A percentile compares a stretch with the other conserved stretches of the same genome.
Conservation (phyloP, 129 eudicot genomes). For the Chrysanthemum makinoi region DNA sequence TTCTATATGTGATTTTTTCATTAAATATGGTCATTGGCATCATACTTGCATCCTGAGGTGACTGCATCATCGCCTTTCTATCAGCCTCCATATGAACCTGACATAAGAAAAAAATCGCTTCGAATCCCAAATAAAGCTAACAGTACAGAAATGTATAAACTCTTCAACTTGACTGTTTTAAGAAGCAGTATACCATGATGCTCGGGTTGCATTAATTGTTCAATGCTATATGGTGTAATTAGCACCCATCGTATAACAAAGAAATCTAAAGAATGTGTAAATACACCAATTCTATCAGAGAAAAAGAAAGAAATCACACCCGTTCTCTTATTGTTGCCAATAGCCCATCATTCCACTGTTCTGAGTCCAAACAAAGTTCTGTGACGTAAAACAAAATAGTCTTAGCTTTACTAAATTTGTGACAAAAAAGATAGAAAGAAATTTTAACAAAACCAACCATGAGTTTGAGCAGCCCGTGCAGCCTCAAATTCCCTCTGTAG, state of each 20-base stretch:
- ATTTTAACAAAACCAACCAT: constrained; percentile 40
- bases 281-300: too few species aligned
- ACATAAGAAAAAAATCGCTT: neutral
- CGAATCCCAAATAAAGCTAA: constrained; percentile 1
- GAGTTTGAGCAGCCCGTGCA: constrained; percentile 81
- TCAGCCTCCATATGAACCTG: constrained; percentile 98
- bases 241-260: too few species aligned
- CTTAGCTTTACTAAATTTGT: constrained; percentile 19
- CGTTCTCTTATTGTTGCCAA: constrained; percentile 91
- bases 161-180: neutral
- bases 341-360: constrained; percentile 94
- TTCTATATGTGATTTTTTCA: constrained; percentile 75
- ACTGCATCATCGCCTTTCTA: constrained; percentile 55
- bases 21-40: constrained; percentile 38
- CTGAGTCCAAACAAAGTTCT: constrained; percentile 79
- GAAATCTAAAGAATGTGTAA: too few species aligned
- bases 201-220: neutral
- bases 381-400: constrained; percentile 19
- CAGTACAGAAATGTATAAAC: neutral
- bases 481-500: constrained; percentile 82
- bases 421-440: neutral
- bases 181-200: neutral
- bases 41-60: constrained; percentile 42
- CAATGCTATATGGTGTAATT: too few species aligned
- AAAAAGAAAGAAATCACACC: constrained; percentile 40